These are phyloP conservation scores for Orychophragmus violaceus DNA, from an alignment of 345 rosid species.

Conservation along the genomic window DNA sequence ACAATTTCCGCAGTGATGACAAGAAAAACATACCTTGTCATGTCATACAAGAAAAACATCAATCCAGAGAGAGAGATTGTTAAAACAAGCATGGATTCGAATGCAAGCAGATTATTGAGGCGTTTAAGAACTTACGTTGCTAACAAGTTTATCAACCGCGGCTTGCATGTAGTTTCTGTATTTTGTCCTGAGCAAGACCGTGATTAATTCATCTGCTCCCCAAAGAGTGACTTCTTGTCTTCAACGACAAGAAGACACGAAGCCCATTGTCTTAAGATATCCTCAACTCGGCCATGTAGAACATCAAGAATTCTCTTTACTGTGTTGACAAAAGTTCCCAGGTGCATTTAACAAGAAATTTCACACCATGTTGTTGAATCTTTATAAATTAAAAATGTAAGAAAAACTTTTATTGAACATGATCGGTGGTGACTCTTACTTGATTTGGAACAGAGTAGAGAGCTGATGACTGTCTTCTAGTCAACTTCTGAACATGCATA, in stretches of 20 bases:
- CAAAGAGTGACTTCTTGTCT: conserved; percentile 63
- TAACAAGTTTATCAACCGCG: conserved; percentile 73
- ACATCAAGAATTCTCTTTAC: conserved; percentile 86
- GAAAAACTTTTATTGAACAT: not conserved
- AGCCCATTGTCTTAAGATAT: conserved; percentile 80
- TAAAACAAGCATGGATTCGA: not conserved
- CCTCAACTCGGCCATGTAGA: conserved; percentile 70
- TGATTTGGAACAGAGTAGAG: conserved; percentile 71
- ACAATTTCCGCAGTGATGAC: conserved; percentile 66
- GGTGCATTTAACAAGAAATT: no score
- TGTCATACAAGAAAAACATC: no score
- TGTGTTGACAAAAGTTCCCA: no score
- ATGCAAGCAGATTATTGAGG: not conserved
- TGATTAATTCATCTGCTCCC: conserved; percentile 87
- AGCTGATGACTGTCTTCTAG: conserved; percentile 71
- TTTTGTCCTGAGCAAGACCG: conserved; percentile 82
- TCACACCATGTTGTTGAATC: no score
- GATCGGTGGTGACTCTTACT: conserved; percentile 34
- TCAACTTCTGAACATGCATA: no score
- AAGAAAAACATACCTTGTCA: conserved; percentile 73
- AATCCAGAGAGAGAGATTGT: no score
- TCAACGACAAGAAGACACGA: conserved; percentile 62
- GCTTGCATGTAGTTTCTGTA: no score
- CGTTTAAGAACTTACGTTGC: conserved; percentile 51
- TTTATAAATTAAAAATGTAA: not conserved